Base-by-base conservation (phyloP, 1,139 yeast genomes). In the Kodamaea suecica region DNA sequence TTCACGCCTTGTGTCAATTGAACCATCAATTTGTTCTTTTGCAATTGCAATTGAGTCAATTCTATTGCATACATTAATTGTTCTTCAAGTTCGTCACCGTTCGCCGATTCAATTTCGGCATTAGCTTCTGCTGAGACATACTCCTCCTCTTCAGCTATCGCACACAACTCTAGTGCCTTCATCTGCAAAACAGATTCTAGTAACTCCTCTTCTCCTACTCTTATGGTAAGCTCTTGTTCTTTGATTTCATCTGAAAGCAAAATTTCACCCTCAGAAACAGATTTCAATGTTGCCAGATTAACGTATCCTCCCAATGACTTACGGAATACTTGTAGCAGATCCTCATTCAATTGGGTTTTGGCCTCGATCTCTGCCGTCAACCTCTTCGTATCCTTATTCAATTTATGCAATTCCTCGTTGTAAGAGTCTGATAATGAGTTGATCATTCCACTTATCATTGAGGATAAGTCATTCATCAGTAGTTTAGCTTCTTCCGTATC, bases 11-110 rank as follows among this genome's bases (percentile, higher is more conserved):
- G 44, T 6, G 68, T 55, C 23, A 77, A 62, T 17, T 58, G 50
- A 23, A 53, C 50, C 28, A 80, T 66, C 36, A 72, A 56, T 21
- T 61, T 57, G 23, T 70, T 60, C 47, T 86, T 65, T 38, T 68
- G 61, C 26, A 76, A 48, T 53, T 82, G 90, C 33, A 78, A 53
- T 24, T 66, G 55, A 1, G 83, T 67, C 38, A 83, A 60, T 39
- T 77, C 73, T 11, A 65, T 41, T 3, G 70, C 65, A 27, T 51
- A 41, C 17, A 52, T 52, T 30, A 53, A 38, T 37, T 46, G 51
- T 23, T 50, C 57, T 32, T 59, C 55, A 17, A 48, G 45, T 11
- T 41, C 53, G 27, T 47, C 47, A 13, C 48, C 47, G 23, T 38
- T 39, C 19, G 41, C 48, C 11, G 30, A 24, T 9, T 34, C 40